phyloP scores from a whole-genome alignment of 306 rosid genomes.

The Carpinus viminea region DNA sequence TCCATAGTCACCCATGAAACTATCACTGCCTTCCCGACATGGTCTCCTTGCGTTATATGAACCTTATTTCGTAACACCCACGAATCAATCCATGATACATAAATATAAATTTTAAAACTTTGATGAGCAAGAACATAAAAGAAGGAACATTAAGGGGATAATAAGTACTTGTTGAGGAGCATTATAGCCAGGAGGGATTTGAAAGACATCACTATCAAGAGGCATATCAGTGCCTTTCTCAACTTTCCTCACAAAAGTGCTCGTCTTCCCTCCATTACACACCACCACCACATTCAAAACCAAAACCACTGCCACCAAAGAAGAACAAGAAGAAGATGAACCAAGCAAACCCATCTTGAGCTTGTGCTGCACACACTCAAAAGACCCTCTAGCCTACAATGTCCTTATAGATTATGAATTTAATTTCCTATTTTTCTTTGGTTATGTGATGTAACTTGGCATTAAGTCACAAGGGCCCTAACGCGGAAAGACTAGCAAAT shows the following conservation, averaged over 20 bases:
- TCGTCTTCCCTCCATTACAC: slow-evolving; percentile 46
- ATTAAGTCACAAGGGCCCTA: too few species aligned
- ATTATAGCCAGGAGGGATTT: slow-evolving; percentile 60
- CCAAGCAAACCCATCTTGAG: slow-evolving; percentile 24
- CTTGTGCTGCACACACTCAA: background rate
- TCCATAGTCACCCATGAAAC: slow-evolving; percentile 69
- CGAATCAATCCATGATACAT: background rate
- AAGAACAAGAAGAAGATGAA: slow-evolving; percentile 24
- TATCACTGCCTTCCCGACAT: slow-evolving; percentile 61
- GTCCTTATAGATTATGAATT: too few species aligned
- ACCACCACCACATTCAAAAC: slow-evolving; percentile 26
- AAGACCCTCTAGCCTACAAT: background rate
- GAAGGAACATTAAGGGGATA: background rate
- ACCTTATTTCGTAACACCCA: slow-evolving; percentile 47
- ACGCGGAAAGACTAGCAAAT: too few species aligned
- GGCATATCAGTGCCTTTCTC: slow-evolving; percentile 62
- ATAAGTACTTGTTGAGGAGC: slow-evolving; percentile 72
- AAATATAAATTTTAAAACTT: background rate
- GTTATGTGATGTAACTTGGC: too few species aligned
- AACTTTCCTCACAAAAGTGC: slow-evolving; percentile 50
- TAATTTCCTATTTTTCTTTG: too few species aligned
- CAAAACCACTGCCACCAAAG: slow-evolving; percentile 24
- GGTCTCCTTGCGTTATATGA: slow-evolving; percentile 87
- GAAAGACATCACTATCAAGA: slow-evolving; percentile 61
- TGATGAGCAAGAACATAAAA: too few species aligned